Percentiles rank a stretch among this genome's conserved stretches.
Evolutionary conservation across 768 basidiomycete species (phyloP).

Genomic region (Pisolithus tinctorius): DNA sequence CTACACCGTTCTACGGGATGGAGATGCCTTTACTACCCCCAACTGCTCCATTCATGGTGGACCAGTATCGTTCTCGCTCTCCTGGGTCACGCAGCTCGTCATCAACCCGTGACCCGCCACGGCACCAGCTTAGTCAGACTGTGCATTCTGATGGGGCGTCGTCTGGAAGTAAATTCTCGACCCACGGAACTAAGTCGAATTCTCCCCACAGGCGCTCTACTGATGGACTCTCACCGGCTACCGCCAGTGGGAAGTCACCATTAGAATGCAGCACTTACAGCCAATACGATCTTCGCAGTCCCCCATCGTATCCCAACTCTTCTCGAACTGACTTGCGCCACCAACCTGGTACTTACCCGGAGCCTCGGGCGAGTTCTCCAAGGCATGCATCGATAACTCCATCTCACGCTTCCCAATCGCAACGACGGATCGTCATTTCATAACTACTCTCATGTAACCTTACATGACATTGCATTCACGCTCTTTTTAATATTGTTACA

Average conservation of each 20-base stretch:
- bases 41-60: constrained; percentile 70
- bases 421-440: constrained; percentile 14
- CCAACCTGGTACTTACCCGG: not conserved
- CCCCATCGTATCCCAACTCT: constrained; percentile 5
- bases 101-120: constrained; percentile 24
- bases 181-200: constrained; percentile 10
- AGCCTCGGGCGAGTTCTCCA: not conserved
- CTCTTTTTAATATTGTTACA: constrained; percentile 18
- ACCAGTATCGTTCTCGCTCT: constrained; percentile 42
- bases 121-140: constrained; percentile 15
- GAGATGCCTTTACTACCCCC: constrained; percentile 71
- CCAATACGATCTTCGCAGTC: constrained; percentile 10
- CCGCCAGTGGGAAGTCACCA: constrained; percentile 1
- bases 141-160: constrained; percentile 15
- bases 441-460: constrained; percentile 15
- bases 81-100: constrained; percentile 22
- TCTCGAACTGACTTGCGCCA: constrained; percentile 5
- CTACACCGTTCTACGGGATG: constrained; percentile 41
- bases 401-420: constrained; percentile 8
- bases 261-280: constrained; percentile 12
- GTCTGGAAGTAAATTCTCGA: constrained; percentile 13
- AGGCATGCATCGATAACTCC: constrained; percentile 15
- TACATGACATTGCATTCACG: constrained; percentile 7
- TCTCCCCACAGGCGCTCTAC: constrained; percentile 26
- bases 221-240: constrained; percentile 20